phyloP scores from a whole-genome alignment of 441 rosid species.

The Flueggea neowawraea region DNA sequence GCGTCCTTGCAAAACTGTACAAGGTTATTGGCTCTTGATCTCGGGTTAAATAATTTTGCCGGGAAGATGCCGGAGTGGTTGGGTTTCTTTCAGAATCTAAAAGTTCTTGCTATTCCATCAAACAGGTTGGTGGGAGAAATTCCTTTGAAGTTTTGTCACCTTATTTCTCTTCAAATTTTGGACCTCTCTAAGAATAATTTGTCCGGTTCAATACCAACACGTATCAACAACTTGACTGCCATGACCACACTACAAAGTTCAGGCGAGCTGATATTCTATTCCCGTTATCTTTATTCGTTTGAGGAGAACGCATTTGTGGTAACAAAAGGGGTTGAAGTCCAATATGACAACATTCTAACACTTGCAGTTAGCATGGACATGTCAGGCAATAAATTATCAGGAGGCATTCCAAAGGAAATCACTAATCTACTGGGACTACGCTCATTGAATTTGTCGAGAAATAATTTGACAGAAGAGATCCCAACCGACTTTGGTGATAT shows the following conservation, averaged over 20 bases:
- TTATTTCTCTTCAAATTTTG: not conserved
- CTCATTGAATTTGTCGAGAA: too few relatives aligned
- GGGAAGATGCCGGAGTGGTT: constrained; percentile 13
- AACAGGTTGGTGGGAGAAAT: not conserved
- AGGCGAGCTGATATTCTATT: too few relatives aligned
- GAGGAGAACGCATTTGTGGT: too few relatives aligned
- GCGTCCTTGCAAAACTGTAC: constrained; percentile 5
- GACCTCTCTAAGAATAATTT: not conserved
- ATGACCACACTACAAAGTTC: not conserved
- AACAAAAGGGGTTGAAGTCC: too few relatives aligned
- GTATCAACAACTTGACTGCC: not conserved
- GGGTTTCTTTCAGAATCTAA: not conserved
- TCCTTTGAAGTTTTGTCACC: not conserved
- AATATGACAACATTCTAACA: too few relatives aligned
- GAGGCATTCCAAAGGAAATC: too few relatives aligned
- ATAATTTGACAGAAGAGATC: too few relatives aligned
- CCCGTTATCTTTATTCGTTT: too few relatives aligned
- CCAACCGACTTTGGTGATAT: too few relatives aligned
- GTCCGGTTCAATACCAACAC: not conserved
- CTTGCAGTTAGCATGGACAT: too few relatives aligned
- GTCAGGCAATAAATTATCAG: too few relatives aligned
- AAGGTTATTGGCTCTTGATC: not conserved
- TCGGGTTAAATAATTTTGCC: not conserved
- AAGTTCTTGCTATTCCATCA: not conserved
- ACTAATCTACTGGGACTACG: too few relatives aligned